Evolutionary conservation across 2,329 filamentous ascomycete genomes (phyloP).

Genomic region (Fusarium begoniae): DNA sequence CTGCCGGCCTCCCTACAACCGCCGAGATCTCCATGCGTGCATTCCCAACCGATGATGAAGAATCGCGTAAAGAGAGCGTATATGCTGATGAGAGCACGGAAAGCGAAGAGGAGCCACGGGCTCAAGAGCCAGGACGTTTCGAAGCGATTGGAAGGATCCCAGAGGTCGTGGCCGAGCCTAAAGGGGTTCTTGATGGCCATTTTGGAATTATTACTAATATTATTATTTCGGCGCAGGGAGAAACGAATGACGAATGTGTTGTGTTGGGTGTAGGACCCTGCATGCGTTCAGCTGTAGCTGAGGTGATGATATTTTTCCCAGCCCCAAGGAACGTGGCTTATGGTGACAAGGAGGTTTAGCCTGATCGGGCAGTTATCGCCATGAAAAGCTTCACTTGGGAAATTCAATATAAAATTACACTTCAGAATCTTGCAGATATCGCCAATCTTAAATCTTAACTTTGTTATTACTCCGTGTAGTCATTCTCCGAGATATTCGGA

Average conservation of each 20-base stretch:
- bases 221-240: neutral
- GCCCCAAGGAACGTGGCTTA: constrained; percentile 3
- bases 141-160: constrained; percentile 71
- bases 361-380: constrained; percentile 18
- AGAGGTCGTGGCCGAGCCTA: constrained; percentile 53
- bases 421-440: neutral
- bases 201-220: constrained; percentile 5
- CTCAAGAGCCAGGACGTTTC: constrained; percentile 84
- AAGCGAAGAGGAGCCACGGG: constrained; percentile 67
- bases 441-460: neutral
- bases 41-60: constrained; percentile 73
- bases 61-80: constrained; percentile 78
- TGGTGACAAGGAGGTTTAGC: constrained; percentile 7
- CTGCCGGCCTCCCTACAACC: constrained; percentile 58
- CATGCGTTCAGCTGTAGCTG: neutral
- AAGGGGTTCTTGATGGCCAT: constrained; percentile 46
- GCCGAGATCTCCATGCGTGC: constrained; percentile 56
- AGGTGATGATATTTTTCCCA: neutral
- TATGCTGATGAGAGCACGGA: constrained; percentile 65
- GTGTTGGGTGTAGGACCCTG: neutral
- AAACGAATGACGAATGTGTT: neutral
- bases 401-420: neutral
- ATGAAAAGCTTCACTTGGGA: constrained; percentile 1
- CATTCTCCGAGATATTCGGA: neutral
- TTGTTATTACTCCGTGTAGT: neutral